These are phyloP conservation scores for Nemania sp. DNA, from an alignment of 2,329 filamentous ascomycete genomes.

Conservation along the genomic window DNA sequence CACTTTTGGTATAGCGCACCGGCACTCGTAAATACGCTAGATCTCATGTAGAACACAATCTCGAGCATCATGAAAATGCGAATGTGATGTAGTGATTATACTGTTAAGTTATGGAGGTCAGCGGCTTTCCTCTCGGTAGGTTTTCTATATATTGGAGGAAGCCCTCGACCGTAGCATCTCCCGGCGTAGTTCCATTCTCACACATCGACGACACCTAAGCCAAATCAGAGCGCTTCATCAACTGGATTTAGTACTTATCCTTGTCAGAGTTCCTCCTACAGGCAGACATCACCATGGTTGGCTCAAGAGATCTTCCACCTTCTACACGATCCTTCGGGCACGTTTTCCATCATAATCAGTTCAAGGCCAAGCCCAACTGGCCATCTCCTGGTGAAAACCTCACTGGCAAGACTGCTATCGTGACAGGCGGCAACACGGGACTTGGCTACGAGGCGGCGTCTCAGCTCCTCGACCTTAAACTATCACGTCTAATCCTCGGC, in stretches of 20 bases:
- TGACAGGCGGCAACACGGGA: constrained; percentile 56
- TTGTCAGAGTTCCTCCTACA: neutral
- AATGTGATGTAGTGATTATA: neutral
- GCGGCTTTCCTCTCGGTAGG: too few relatives aligned
- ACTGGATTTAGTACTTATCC: neutral
- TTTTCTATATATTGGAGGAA: neutral
- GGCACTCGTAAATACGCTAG: neutral
- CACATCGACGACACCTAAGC: neutral
- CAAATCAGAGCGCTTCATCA: neutral
- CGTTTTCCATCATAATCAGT: constrained; percentile 38
- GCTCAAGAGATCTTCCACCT: constrained; percentile 22
- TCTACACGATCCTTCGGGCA: constrained; percentile 17
- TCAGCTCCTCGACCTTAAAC: constrained; percentile 45
- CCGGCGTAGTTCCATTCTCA: neutral
- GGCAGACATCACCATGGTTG: constrained; percentile 10
- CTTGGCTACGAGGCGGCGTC: constrained; percentile 52
- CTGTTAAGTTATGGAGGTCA: neutral
- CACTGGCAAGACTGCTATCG: constrained; percentile 47
- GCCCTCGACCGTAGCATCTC: neutral
- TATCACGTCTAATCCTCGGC: constrained; percentile 52
- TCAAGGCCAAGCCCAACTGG: constrained; percentile 31
- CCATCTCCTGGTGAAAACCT: constrained; percentile 35
- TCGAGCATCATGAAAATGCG: neutral
- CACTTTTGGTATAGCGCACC: neutral
- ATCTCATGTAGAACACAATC: neutral